Base-by-base conservation (phyloP, 1,139 yeast species). In the Suhomyces choctaworum region DNA sequence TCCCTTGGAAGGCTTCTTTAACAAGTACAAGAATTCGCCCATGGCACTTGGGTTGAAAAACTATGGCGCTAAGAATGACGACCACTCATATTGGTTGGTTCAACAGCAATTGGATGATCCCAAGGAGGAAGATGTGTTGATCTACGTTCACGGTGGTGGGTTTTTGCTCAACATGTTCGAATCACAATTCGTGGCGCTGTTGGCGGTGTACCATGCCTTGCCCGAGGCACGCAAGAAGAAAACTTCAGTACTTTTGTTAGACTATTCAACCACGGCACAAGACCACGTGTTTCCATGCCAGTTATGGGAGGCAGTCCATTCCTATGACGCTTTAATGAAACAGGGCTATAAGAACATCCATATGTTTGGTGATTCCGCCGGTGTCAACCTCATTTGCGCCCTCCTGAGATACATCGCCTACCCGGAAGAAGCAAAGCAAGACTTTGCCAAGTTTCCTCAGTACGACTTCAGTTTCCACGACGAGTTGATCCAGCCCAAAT, bases 341-440 rank as follows among this genome's bases (percentile, higher is more conserved):
- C 43, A 56, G 13, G 66, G 68, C 1, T 64, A 58, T 34, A 42
- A 46, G 5, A 59, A 64, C 27, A 56, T 73, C 32, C 56, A 57
- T 16, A 42, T 71, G 4, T 39, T 67, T 27, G 78, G 77, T 6
- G 79, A 72, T 44, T 71, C 78, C 3, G 72, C 73, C 19, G 78
- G 79, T 10, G 73, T 60, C 3, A 71, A 72, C 46, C 50, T 70
- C 45, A 54, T 62, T 6, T 42, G 65, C 12, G 55, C 63, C 4
- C 28, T 68, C 11, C 47, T 59, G n/a, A 57, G 71, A 36, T 62
- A 56, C 37, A 46, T 59, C 23, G 59, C 64, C n/a, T 54, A 60
- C 33, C 62, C 66, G 1, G 62, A 61, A 24, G 62, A 62, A 38
- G 52, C 60, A 2, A 33, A 42, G 12, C 35, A 34, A 11, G 58